These are phyloP conservation scores for Colletotrichum sp. DNA, from an alignment of 2,329 filamentous ascomycete genomes.

Conservation along the genomic window DNA sequence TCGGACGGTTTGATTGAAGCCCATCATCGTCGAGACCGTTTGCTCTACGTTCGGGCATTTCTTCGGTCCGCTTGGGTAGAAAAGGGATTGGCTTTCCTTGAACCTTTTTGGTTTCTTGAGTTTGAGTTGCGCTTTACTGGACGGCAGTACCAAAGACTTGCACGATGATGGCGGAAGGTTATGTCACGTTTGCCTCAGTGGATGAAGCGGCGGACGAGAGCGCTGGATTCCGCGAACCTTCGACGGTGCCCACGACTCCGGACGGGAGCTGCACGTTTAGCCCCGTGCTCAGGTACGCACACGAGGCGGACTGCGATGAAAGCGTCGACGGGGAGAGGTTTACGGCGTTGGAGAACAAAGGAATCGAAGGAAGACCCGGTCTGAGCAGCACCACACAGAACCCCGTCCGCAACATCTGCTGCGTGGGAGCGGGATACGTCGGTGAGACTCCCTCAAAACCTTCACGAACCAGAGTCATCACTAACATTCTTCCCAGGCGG, in stretches of 20 bases:
- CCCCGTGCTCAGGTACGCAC: conserved; percentile 38
- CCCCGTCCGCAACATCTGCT: conserved; percentile 67
- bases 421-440: conserved; percentile 78
- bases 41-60: too few species aligned
- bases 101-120: neutral
- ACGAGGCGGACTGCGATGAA: neutral
- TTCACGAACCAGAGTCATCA: neutral
- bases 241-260: conserved; percentile 50
- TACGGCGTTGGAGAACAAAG: neutral
- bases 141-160: neutral
- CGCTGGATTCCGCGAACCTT: conserved; percentile 21
- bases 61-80: neutral
- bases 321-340: conserved; percentile 22
- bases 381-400: neutral
- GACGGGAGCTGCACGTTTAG: conserved; percentile 48
- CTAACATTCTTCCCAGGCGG: conserved; percentile 55
- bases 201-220: neutral
- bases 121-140: neutral
- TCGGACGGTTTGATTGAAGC: conserved; percentile 14
- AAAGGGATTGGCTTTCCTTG: neutral
- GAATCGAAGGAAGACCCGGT: neutral
- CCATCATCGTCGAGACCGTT: neutral
- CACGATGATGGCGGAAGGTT: neutral
- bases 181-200: neutral
- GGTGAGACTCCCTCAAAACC: conserved; percentile 52